Evolutionary conservation across 1,284 basidiomycete species (phyloP).

Genomic region (Mycena citricolor): DNA sequence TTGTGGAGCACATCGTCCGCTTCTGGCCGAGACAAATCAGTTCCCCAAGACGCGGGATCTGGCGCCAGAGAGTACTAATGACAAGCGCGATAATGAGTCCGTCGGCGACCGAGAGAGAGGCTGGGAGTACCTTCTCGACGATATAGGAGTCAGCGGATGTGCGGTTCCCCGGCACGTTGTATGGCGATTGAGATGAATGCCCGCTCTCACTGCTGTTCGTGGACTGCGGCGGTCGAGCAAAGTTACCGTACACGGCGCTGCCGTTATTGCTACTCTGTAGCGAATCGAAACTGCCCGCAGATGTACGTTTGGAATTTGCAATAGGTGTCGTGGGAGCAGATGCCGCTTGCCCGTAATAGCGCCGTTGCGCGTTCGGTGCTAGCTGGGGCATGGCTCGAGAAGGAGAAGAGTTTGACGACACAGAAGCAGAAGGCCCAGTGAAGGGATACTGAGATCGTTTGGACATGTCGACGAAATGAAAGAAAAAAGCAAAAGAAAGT

Average conservation of each 20-base stretch:
- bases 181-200: too few species aligned
- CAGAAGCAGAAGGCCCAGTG: too few species aligned
- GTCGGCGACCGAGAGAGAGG: too few species aligned
- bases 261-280: conserved; percentile 24
- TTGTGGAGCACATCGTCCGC: conserved; percentile 24
- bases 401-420: conserved; percentile 19
- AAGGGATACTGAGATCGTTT: conserved; percentile 24
- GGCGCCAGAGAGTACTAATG: conserved; percentile 27
- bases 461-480: conserved; percentile 7
- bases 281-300: conserved; percentile 25
- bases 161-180: too few species aligned
- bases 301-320: conserved; percentile 30
- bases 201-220: too few species aligned
- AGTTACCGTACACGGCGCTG: conserved; percentile 44
- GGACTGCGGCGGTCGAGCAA: too few species aligned
- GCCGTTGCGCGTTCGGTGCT: conserved; percentile 32
- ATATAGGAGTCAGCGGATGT: too few species aligned
- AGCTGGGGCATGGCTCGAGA: conserved; percentile 16
- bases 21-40: conserved; percentile 19
- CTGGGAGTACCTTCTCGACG: too few species aligned
- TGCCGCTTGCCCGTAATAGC: conserved; percentile 31
- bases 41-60: conserved; percentile 27
- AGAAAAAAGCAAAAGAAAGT: background rate
- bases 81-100: too few species aligned
- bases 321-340: conserved; percentile 55